Evolutionary conservation across 495 filamentous ascomycete genomes (phyloP), one percentile per base, ranked within the genome.

Genomic region (Tuber umbilicatum): DNA sequence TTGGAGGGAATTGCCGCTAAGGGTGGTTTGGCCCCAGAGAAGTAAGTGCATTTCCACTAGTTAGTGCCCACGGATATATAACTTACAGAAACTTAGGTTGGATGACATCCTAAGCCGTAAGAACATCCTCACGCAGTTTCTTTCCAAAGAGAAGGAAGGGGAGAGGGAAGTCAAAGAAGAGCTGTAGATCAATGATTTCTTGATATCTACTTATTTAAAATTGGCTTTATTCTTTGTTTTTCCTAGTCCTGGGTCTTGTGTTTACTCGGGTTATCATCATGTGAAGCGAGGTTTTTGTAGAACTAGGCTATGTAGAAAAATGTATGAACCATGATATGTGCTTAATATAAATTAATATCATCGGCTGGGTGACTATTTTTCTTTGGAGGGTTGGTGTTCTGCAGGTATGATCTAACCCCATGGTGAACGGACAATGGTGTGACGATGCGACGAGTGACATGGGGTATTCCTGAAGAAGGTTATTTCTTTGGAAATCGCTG

Each of bases 71-170:
- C 7, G 39, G 27, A 60, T 23, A 60, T 23, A 70, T 39, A 35
- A 41, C 69, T 80, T 81, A 81, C 35, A 12, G n/a, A 67, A 69
- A 60, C 69, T 31, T 35, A 81, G 79, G 88, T 75, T 92, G 47
- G 95, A 99, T 83, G 95, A 99, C 84, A 83, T 99, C 64, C 90
- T 90, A 69, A 91, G 87, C 79, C 90, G 95, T 83, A 91, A 89
- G 84, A 99, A 99, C 84, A 92, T 99, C 81, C 86, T 99, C 71
- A 88, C 89, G 82, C 89, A 87, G 84, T 99, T 97, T 83, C 83
- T 90, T 78, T 84, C 80, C 21, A 82, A 85, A 71, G 81, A 82
- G 70, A 77, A 73, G 35, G 77, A 55, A 23, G 81, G 84, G 79
- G 81, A 85, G 82, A 42, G 55, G 47, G 64, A 73, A 10, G 38